These are phyloP conservation scores for Scopulariopsis brevicaulis DNA, from an alignment of 2,329 filamentous ascomycete genomes.

Conservation along the genomic window DNA sequence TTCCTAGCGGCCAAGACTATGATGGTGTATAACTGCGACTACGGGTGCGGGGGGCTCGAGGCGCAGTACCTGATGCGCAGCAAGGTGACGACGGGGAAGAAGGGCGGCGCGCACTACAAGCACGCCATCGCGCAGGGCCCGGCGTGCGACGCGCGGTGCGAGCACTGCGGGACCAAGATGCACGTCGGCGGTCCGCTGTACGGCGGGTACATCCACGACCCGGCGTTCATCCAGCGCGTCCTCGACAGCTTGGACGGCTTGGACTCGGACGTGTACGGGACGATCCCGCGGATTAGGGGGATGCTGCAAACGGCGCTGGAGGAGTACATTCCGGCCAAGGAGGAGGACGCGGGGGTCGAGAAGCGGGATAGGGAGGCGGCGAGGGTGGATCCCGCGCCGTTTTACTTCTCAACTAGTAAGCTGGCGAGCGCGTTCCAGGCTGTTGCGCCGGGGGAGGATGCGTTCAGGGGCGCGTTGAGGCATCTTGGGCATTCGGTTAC, in stretches of 20 bases:
- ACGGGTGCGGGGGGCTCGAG: slow-evolving; percentile 84
- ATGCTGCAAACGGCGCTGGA: slow-evolving; percentile 86
- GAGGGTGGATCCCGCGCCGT: slow-evolving; percentile 62
- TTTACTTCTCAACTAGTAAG: slow-evolving; percentile 71
- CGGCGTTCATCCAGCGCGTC: slow-evolving; percentile 69
- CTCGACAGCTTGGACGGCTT: slow-evolving; percentile 59
- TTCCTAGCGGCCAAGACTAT: slow-evolving; percentile 85
- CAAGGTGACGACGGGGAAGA: slow-evolving; percentile 48
- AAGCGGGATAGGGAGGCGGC: slow-evolving; percentile 43
- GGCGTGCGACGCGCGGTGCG: slow-evolving; percentile 52
- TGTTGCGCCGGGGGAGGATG: slow-evolving; percentile 65
- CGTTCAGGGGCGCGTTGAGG: slow-evolving; percentile 69
- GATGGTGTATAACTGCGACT: slow-evolving; percentile 83
- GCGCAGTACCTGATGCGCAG: slow-evolving; percentile 69
- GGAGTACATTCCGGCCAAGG: slow-evolving; percentile 38
- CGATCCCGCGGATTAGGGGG: slow-evolving; percentile 70
- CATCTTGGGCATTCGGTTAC: slow-evolving; percentile 73
- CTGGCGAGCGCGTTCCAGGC: slow-evolving; percentile 71
- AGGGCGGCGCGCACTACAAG: slow-evolving; percentile 69
- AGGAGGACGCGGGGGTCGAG: slow-evolving; percentile 18
- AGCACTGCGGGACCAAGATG: slow-evolving; percentile 76
- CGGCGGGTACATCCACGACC: slow-evolving; percentile 76
- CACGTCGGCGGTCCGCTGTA: slow-evolving; percentile 94
- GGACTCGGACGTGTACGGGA: slow-evolving; percentile 63
- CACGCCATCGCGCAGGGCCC: slow-evolving; percentile 65